Conservation (phyloP, 176 grass and related monocot species). For the Bolboschoenus planiculmis region DNA sequence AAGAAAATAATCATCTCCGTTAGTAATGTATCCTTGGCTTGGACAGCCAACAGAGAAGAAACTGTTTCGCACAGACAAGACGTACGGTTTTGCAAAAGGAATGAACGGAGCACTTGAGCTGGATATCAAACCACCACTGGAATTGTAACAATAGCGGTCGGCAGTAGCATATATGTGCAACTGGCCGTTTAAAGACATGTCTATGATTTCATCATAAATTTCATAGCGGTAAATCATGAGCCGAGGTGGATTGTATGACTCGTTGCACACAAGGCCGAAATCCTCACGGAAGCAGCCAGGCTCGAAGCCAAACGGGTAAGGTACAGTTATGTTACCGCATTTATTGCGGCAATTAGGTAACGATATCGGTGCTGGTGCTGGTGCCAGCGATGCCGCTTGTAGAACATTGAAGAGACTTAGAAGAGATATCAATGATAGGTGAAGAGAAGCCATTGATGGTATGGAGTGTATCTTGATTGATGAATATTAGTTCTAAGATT, state of each 20-base stretch:
- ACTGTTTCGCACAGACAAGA: slow-evolving; percentile 28
- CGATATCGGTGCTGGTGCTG: background rate
- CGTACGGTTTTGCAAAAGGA: background rate
- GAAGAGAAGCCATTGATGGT: no score
- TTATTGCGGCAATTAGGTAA: slow-evolving; percentile 31
- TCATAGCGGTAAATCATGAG: slow-evolving; percentile 30
- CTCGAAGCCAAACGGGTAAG: slow-evolving; percentile 58
- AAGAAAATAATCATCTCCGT: slow-evolving; percentile 18
- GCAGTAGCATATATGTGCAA: background rate
- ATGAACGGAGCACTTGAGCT: no score
- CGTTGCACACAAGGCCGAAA: slow-evolving; percentile 32
- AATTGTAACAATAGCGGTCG: slow-evolving; percentile 24
- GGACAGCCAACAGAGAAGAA: slow-evolving; percentile 32
- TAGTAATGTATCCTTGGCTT: slow-evolving; percentile 25
- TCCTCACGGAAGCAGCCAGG: slow-evolving; percentile 22
- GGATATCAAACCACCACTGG: background rate
- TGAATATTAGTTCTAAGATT: no score
- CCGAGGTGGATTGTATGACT: slow-evolving; percentile 6
- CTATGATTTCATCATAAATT: background rate
- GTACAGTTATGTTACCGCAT: slow-evolving; percentile 39
- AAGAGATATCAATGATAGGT: no score
- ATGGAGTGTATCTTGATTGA: no score
- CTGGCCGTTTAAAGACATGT: slow-evolving; percentile 27
- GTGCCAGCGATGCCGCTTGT: background rate
- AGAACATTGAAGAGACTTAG: no score